Conservation (phyloP, 2,329 filamentous ascomycete species). For the Fusarium liriodendri region DNA sequence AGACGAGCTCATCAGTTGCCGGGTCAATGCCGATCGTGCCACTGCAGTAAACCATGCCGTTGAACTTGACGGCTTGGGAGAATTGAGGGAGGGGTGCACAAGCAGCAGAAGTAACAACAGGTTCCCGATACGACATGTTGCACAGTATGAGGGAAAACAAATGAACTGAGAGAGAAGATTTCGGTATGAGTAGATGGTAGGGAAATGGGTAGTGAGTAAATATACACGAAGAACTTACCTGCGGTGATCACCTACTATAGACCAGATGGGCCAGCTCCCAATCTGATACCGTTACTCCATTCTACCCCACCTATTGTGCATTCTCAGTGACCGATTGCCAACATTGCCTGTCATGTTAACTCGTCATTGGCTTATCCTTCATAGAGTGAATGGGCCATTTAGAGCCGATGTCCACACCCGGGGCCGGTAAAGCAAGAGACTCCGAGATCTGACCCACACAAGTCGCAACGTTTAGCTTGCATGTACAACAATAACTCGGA, state of each 20-base stretch:
- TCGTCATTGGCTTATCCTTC: neutral
- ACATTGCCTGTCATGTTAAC: neutral
- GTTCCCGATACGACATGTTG: neutral
- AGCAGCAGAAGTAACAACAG: neutral
- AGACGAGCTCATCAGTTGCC: neutral
- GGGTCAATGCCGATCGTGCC: constrained; percentile 63
- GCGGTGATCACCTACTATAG: neutral
- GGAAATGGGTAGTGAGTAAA: neutral
- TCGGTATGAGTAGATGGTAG: neutral
- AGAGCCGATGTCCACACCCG: neutral
- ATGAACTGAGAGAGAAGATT: no score
- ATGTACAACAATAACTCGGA: neutral
- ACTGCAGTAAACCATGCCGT: constrained; percentile 77
- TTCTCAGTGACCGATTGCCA: neutral
- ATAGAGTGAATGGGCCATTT: neutral
- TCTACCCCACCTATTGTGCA: neutral
- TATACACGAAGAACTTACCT: neutral
- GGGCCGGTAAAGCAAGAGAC: neutral
- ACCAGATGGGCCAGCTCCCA: neutral
- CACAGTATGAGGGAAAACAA: neutral
- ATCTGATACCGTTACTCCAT: neutral
- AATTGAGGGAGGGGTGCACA: constrained; percentile 59
- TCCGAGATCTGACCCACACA: neutral
- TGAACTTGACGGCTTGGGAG: constrained; percentile 69
- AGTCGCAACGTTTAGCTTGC: neutral